Evolutionary conservation across 148 eudicot species (phyloP).

Genomic region (Polygonum aviculare): DNA sequence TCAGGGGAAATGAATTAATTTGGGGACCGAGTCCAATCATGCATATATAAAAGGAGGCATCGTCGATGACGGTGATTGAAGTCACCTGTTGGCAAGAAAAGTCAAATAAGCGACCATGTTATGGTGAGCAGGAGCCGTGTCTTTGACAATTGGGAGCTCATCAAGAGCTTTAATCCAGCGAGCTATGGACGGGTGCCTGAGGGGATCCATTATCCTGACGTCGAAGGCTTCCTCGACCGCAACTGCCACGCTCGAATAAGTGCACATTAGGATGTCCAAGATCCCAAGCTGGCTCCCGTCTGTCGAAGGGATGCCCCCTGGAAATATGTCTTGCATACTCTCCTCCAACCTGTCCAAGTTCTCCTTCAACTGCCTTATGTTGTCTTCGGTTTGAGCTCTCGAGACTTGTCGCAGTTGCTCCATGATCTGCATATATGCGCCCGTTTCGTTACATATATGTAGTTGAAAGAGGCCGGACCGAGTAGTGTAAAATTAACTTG

Average conservation of each 20-base stretch:
- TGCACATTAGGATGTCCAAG: neutral
- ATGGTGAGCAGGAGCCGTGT: neutral
- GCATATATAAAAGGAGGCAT: no score
- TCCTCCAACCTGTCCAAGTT: neutral
- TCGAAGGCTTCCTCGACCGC: neutral
- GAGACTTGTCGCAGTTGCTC: neutral
- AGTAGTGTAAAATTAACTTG: no score
- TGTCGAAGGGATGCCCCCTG: neutral
- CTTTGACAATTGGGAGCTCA: neutral
- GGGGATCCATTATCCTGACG: neutral
- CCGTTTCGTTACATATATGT: no score
- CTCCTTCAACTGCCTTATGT: neutral
- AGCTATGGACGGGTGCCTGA: neutral
- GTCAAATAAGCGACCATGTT: neutral
- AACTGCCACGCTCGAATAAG: neutral
- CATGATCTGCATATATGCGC: neutral
- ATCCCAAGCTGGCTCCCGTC: neutral
- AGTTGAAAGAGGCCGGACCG: no score
- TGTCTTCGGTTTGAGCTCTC: neutral
- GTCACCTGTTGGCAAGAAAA: neutral
- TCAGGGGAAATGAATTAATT: no score
- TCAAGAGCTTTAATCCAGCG: neutral
- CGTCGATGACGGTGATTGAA: neutral
- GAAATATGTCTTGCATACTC: neutral
- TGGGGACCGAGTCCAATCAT: no score